Base-by-base conservation (phyloP, 768 basidiomycete species). In the Strobilomyces confusus region DNA sequence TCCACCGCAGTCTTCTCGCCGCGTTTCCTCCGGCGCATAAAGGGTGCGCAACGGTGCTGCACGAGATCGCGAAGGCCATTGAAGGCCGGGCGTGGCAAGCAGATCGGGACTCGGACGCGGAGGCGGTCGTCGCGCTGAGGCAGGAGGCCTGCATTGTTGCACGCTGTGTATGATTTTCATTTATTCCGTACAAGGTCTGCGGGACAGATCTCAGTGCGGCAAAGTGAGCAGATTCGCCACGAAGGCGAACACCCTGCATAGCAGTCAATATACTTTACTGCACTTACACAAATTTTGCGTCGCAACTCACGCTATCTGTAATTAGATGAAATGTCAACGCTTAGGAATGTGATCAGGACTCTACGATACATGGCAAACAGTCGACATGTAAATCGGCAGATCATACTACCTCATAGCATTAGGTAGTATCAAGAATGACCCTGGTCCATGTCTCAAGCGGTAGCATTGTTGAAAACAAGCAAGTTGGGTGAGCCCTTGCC, bases 381-480 rank as follows among this genome's bases (percentile, higher is more conserved):
- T 48, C 44, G 40, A 36, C 50, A 53, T 23, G n/a, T 36, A 54
- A 29, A 60, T 26, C 14, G 43, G 30, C 29, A 56, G 42, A 46
- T 36, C 46, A 23, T n/a, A 14, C 49, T 55, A 43, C 12, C 11
- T 5, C 12, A 51, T 44, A 44, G 48, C 41, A 55, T 53, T 44
- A 45, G n/a, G 23, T 34, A 51, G 33, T 20, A 43, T 37, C 43
- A 43, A 55, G 44, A 26, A 32, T 20, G n/a, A 38, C 9, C 37
- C 14, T 17, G 5, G 3, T 12, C 23, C 33, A 22, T 32, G 23
- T 25, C 23, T 65, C 48, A 63, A 3, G 41, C 48, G 8, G 87
- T 89, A 7, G 80, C 84, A 59, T 92, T 92, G 77, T 92, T 92
- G 75, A 81, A 93, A 58, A 89, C 79, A 64, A 94, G 75, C 67